Base-by-base conservation (phyloP, 768 basidiomycete species). In the Suillus weaverae region DNA sequence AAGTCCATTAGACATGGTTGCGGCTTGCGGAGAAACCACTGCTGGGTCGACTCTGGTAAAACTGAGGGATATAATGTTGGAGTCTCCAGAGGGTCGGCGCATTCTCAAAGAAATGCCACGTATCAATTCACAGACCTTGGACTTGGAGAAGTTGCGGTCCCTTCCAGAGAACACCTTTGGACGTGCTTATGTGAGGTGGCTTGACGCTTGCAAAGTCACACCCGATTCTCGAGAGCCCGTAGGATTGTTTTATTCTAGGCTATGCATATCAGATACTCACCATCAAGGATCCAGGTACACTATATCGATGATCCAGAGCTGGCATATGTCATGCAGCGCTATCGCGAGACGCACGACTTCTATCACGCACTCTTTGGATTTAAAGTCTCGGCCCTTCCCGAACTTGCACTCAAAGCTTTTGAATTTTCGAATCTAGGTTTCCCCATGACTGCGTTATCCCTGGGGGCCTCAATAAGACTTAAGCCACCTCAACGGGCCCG, bases 281-380 rank as follows among this genome's bases (percentile, higher is more conserved):
- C 62, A 66, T 33, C 43, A 11, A 26, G 10, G 38, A 9, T 64
- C 11, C 71, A 98, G 96, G 96, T 97, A 7, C 92, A 90, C 68
- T 99, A 98, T 72, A 90, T 99, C 63, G 86, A 91, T 72, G 94
- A 98, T 71, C 95, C 95, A 2, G 96, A 97, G 71, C 85, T 97
- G 13, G 97, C 97, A 32, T 99, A 97, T 76, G 92, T 99, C 62
- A 94, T 99, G 91, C 94, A 96, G 69, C 90, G 97, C 60, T 99
- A 99, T 76, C 90, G 97, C 32, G 96, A 99, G 79, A 97, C 92
- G 68, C 97, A 99, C 77, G 97, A 99, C 78, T 90, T 99, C 69
- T 97, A 98, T 73, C 97, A 99, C 73, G 93, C 92, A 71, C 84
- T 99, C 66, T 89, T 88, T 79, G 87, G 87, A 70, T 83, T 99